Base-by-base conservation (phyloP, 192 early-diverging fungal species). In the Coemansia sp. region DNA sequence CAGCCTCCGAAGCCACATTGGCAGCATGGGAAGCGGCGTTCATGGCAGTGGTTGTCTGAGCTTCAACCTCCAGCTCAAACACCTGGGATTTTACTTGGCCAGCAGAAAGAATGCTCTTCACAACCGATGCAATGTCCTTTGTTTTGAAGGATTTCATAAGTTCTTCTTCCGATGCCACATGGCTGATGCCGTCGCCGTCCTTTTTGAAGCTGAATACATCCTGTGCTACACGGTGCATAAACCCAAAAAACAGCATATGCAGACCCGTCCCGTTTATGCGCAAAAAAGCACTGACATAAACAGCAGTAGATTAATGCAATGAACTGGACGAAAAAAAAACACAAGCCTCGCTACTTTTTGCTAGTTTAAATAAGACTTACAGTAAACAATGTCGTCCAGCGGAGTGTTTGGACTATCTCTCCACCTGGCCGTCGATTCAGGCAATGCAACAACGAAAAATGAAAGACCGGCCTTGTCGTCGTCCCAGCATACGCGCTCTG, bases 401-500 rank as follows among this genome's bases (percentile, higher is more conserved):
- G 70, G 62, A 9, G 65, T 66, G 9, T 65, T 67, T 19, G 79
- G 79, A 39, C 68, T 75, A 37, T 74, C 67, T 43, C 79, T 67
- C 79, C 79, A 81, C 40, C 73, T 72, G 40, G 67, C 70, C 5
- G 79, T 81, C 57, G 62, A 61, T 47, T 75, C 79, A 8, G 79
- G 64, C 41, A 65, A 54, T 41, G 74, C 73, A 40, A 81, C 74
- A 6, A 81, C 70, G 58, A 72, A 81, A 40, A 81, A 81, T 11
- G 74, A 76, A 36, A 67, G 63, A 4, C 73, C 74, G 19, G 67
- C 63, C 9, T 63, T 65, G 22, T 76, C 71, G 71, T 81, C 79
- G 57, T 65, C 58, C 74, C 74, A 81, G 74, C 79, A 75, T 22
- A 81, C 74, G 43, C 79, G 79, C 79, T 81, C 79, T 9, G 74